A percentile compares a stretch with the other conserved stretches of the same genome.
Evolutionary conservation across 305 asterid species (phyloP).

Genomic region (Euphrasia arctica): DNA sequence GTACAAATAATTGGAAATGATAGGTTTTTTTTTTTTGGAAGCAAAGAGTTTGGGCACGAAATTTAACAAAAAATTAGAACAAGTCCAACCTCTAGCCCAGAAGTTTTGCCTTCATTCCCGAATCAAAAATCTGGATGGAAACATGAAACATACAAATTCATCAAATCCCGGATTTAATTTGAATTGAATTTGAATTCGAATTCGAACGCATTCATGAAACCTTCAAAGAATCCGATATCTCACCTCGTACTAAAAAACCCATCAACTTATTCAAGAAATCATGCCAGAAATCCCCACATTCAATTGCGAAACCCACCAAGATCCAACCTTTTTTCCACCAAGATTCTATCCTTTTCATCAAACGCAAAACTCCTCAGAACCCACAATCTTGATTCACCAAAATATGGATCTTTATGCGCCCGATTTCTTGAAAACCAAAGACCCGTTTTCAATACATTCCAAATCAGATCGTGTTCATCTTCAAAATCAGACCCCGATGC

Average conservation of each 20-base stretch:
- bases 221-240: constrained; percentile 32
- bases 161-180: not conserved
- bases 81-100: too few relatives aligned
- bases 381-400: constrained; percentile 29
- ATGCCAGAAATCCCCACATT: constrained; percentile 17
- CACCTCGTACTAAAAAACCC: constrained; percentile 27
- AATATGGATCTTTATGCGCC: constrained; percentile 25
- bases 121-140: too few relatives aligned
- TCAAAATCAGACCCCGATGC: constrained; percentile 30
- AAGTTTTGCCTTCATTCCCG: too few relatives aligned
- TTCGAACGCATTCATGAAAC: constrained; percentile 38
- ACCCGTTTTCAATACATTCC: constrained; percentile 26
- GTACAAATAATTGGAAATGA: too few relatives aligned
- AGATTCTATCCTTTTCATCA: constrained; percentile 23
- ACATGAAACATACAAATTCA: not conserved
- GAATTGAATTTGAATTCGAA: too few relatives aligned
- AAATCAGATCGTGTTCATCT: constrained; percentile 42
- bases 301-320: constrained; percentile 21
- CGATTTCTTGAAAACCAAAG: constrained; percentile 21
- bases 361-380: constrained; percentile 21
- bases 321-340: constrained; percentile 30
- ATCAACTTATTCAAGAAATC: constrained; percentile 23
- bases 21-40: too few relatives aligned
- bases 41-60: too few relatives aligned
- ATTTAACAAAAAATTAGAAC: too few relatives aligned